Percentiles rank a stretch among this genome's conserved stretches.
These are phyloP conservation scores for Clitopilus hobsonii DNA, from an alignment of 768 basidiomycete species.

Conservation along the genomic window DNA sequence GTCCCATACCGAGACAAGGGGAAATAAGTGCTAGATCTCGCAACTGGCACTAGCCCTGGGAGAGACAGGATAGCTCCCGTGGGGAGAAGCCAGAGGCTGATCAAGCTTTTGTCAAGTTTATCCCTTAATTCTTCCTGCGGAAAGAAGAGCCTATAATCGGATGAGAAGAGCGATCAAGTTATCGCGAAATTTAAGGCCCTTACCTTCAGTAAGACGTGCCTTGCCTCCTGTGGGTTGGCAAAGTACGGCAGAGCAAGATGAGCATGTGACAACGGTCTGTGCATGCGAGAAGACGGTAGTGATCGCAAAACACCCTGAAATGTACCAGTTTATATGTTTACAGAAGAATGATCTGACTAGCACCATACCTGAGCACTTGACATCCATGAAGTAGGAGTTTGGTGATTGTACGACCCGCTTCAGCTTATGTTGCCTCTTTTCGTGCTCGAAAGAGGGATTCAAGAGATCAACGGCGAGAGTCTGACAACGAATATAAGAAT, in stretches of 20 bases:
- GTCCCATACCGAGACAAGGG: no score
- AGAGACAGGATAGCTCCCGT: no score
- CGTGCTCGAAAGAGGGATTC: constrained; percentile 85
- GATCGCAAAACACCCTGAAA: constrained; percentile 88
- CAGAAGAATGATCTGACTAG: no score
- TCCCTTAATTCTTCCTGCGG: constrained; percentile 87
- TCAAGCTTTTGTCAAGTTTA: not conserved
- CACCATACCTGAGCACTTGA: constrained; percentile 96
- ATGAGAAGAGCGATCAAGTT: constrained; percentile 8
- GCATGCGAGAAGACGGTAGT: constrained; percentile 99
- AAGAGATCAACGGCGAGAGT: constrained; percentile 97
- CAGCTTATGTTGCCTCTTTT: constrained; percentile 94
- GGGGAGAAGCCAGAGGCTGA: not conserved
- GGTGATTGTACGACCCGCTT: constrained; percentile 98
- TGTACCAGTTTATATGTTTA: no score
- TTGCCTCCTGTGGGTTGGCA: constrained; percentile 99
- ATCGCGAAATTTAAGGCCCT: constrained; percentile 20
- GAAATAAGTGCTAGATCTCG: no score
- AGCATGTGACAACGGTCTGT: constrained; percentile 94
- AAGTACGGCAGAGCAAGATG: constrained; percentile 87
- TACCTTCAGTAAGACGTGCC: constrained; percentile 96
- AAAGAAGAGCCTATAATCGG: constrained; percentile 99
- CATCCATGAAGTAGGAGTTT: constrained; percentile 99
- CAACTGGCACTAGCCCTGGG: no score
- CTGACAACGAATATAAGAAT: constrained; percentile 29